These are phyloP conservation scores for Beauveria varroae DNA, from an alignment of 2,329 filamentous ascomycete species.

Conservation along the genomic window DNA sequence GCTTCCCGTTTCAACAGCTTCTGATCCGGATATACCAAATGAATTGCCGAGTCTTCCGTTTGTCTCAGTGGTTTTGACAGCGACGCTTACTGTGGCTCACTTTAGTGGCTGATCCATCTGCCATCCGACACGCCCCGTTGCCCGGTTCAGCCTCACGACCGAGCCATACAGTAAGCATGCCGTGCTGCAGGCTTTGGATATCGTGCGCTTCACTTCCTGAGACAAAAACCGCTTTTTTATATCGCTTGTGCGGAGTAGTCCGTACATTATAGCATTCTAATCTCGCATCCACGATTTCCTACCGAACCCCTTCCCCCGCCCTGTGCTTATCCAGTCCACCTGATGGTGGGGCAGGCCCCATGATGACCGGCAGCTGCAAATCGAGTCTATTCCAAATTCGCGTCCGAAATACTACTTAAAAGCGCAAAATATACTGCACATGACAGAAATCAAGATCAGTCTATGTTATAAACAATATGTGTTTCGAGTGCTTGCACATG, in stretches of 20 bases:
- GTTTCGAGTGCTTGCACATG: background rate
- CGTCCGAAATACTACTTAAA: too few species aligned
- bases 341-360: background rate
- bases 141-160: too few species aligned
- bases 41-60: background rate
- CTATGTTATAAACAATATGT: too few species aligned
- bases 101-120: background rate
- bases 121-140: background rate
- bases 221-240: too few species aligned
- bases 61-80: background rate
- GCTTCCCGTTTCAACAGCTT: background rate
- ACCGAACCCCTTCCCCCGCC: too few species aligned
- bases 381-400: background rate
- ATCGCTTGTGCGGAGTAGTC: too few species aligned
- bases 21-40: background rate
- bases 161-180: too few species aligned
- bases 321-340: too few species aligned
- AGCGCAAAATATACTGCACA: background rate
- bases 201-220: too few species aligned
- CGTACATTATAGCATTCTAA: too few species aligned
- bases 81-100: background rate
- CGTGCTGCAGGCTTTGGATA: too few species aligned
- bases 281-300: too few species aligned
- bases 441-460: background rate
- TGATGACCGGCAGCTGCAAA: background rate